These are phyloP conservation scores for Podila verticillata DNA, from an alignment of 192 early-diverging fungal genomes.

Conservation along the genomic window DNA sequence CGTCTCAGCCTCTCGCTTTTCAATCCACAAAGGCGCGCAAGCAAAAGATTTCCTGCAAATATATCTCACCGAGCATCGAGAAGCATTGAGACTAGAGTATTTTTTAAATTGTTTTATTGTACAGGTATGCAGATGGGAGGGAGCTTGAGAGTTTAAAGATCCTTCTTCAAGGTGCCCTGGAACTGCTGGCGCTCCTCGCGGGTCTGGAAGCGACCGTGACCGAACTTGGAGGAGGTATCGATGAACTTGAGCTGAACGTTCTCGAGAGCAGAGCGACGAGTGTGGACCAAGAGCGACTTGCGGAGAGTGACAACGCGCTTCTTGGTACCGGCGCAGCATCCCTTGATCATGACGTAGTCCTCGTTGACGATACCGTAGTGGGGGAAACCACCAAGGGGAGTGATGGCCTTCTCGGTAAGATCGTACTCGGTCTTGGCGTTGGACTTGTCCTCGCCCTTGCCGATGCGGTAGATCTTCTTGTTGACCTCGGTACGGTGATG, in stretches of 20 bases:
- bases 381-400: slow-evolving; percentile 99
- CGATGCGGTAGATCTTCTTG: slow-evolving; percentile 99
- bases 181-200: slow-evolving; percentile 93
- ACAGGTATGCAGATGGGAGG: too few relatives aligned
- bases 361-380: slow-evolving; percentile 99
- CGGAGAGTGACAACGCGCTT: slow-evolving; percentile 98
- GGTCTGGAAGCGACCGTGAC: slow-evolving; percentile 99
- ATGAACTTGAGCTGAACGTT: slow-evolving; percentile 98
- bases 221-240: slow-evolving; percentile 99
- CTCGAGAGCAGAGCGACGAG: slow-evolving; percentile 96
- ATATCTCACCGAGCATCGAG: too few relatives aligned
- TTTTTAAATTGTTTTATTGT: too few relatives aligned
- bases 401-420: slow-evolving; percentile 94
- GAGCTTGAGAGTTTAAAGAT: slow-evolving; percentile 54
- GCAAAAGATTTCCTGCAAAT: too few relatives aligned
- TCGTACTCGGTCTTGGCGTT: slow-evolving; percentile 97
- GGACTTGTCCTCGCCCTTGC: slow-evolving; percentile 82
- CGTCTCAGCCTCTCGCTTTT: too few relatives aligned
- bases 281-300: slow-evolving; percentile 97
- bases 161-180: slow-evolving; percentile 92
- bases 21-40: too few relatives aligned
- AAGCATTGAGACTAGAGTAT: too few relatives aligned
- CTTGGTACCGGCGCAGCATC: slow-evolving; percentile 94
- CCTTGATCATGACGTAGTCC: slow-evolving; percentile 99
- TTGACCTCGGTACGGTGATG: slow-evolving; percentile 99